A percentile compares a stretch with the other conserved stretches of the same genome.
Conservation (phyloP, 805 yeast genomes). For the Brettanomyces nanus region DNA sequence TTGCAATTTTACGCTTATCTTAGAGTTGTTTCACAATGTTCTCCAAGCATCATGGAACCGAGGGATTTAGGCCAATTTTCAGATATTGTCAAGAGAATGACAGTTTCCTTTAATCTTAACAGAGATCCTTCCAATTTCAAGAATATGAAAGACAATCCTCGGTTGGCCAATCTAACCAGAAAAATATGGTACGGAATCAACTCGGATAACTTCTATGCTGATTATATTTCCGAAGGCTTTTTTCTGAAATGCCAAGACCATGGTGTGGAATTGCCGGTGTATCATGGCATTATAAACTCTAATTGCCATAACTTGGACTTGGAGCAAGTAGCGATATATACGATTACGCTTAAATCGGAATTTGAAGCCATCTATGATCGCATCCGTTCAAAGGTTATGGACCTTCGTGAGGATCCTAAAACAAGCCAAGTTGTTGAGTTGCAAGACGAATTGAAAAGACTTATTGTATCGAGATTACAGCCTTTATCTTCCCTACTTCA, state of each 20-base stretch:
- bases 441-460: constrained; percentile 28
- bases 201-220: constrained; percentile 34
- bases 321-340: constrained; percentile 30
- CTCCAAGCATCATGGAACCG: constrained; percentile 41
- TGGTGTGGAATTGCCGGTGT: constrained; percentile 37
- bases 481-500: constrained; percentile 7
- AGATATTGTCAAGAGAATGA: constrained; percentile 35
- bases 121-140: constrained; percentile 32
- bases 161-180: constrained; percentile 42
- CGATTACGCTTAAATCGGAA: constrained; percentile 23
- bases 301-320: constrained; percentile 23
- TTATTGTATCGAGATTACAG: constrained; percentile 18
- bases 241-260: constrained; percentile 27
- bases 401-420: constrained; percentile 27
- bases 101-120: constrained; percentile 37
- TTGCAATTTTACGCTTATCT: constrained; percentile 37
- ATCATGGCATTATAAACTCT: constrained; percentile 20
- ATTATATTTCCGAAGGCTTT: constrained; percentile 27
- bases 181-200: constrained; percentile 48
- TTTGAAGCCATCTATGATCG: constrained; percentile 24
- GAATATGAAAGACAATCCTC: constrained; percentile 17
- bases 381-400: constrained; percentile 25
- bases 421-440: constrained; percentile 27
- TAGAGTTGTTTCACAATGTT: constrained; percentile 30
- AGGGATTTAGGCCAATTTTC: constrained; percentile 32